Percentiles rank a stretch among this genome's conserved stretches.
Conservation (phyloP, 1,139 yeast species). For the Zygotorulaspora mrakii region DNA sequence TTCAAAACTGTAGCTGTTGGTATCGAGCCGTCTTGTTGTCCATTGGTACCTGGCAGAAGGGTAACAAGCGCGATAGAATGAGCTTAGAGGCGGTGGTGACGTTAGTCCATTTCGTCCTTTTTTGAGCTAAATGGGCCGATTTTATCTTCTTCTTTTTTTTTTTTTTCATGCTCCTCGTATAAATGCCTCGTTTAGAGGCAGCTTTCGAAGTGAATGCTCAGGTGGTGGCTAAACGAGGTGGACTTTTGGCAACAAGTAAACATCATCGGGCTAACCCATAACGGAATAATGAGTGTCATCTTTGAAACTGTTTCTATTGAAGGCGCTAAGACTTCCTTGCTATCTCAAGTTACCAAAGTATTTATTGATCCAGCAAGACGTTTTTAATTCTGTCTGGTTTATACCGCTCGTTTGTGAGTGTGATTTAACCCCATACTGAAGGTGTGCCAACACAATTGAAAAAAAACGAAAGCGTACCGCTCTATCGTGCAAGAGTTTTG, state of each 20-base stretch:
- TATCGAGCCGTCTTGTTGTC: too few species aligned
- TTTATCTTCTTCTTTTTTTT: constrained; percentile 5
- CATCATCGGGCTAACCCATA: constrained; percentile 3
- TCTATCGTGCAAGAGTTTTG: too few species aligned
- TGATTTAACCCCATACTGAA: too few species aligned
- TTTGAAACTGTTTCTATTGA: neutral
- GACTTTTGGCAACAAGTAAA: constrained; percentile 8
- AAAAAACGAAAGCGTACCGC: constrained; percentile 1
- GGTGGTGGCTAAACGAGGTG: constrained; percentile 12
- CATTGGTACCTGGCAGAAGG: too few species aligned
- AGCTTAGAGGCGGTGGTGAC: too few species aligned
- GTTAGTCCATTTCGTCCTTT: too few species aligned
- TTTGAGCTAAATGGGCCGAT: constrained; percentile 1
- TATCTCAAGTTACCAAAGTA: neutral
- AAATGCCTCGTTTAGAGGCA: constrained; percentile 5
- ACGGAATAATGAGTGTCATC: neutral
- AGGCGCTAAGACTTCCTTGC: neutral
- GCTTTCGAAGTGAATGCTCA: constrained; percentile 6
- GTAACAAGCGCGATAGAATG: too few species aligned
- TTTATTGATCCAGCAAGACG: neutral
- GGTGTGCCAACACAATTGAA: too few species aligned
- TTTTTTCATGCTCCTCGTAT: neutral
- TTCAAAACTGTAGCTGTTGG: too few species aligned
- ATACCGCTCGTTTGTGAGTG: neutral
- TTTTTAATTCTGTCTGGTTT: too few species aligned